Base-by-base conservation (phyloP, 2,329 filamentous ascomycete species). In the Cladosporium sp. region DNA sequence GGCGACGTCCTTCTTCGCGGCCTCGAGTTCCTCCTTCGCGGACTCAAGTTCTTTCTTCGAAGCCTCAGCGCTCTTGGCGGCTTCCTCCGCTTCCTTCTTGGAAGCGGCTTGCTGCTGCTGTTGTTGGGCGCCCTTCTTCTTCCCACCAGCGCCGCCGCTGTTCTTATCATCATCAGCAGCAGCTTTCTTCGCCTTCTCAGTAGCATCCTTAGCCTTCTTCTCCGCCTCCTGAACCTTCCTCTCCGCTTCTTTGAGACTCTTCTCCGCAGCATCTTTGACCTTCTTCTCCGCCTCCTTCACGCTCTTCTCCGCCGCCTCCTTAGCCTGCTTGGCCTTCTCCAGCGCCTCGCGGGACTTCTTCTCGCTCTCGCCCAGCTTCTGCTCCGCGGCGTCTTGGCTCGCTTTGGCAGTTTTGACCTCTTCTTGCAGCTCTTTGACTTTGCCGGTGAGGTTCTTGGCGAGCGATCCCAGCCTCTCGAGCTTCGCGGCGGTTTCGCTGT, bases 201-300 rank as follows among this genome's bases (percentile, higher is more conserved):
- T 24, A 9, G 44, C 44, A 19, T 40, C 36, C 36, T 48, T 48
- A 4, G 44, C 44, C 37, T 64, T 66, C 49, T 70, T 70, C 49
- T 73, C 72, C 17, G 80, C 79, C 4, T 72, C 70, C 60, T 80
- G 80, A 17, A 69, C 73, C 70, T 75, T 83, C 78, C 68, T 58
- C 13, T 37, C 45, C 17, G 19, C 27, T 12, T 18, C 45, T 18
- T 48, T 37, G n/a, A 37, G 29, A 41, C 17, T 18, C 24, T 48
- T 48, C 45, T 41, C 39, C 69, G 39, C 37, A 3, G 37, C 38
- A 18, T 41, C 45, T 9, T 48, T 48, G 13, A 36, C 44, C 45
- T 64, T 66, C 48, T 70, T 70, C 50, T 73, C 72, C 17, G 80
- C 79, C 4, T 72, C 70, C 61, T 80, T 80, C 18, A 69, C 73